A percentile compares a stretch with the other conserved stretches of the same genome.
Conservation (phyloP, 129 eudicot genomes). For the Kitagawia praeruptora region DNA sequence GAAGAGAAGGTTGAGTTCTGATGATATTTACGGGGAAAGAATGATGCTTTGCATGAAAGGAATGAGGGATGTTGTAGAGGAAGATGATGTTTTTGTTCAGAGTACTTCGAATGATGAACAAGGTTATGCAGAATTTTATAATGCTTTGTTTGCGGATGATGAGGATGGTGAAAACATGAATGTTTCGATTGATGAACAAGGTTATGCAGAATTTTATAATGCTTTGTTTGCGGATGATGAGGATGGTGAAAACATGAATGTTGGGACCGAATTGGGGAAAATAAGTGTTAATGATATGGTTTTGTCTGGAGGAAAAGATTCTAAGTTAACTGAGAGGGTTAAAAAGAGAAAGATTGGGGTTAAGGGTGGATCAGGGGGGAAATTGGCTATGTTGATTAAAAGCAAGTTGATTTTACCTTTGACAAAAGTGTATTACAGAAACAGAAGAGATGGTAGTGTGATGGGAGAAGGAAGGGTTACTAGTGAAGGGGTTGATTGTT, state of each 20-base stretch:
- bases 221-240: not conserved
- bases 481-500: slow-evolving; percentile 22
- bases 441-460: not conserved
- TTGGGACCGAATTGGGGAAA: not conserved
- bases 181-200: no score
- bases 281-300: not conserved
- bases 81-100: not conserved
- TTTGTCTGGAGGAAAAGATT: not conserved
- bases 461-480: slow-evolving; percentile 23
- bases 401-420: not conserved
- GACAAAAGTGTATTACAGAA: slow-evolving; percentile 13
- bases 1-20: not conserved
- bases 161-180: not conserved
- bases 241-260: not conserved
- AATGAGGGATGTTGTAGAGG: not conserved
- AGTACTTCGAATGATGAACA: not conserved
- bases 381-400: slow-evolving; percentile 7
- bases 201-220: not conserved
- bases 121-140: not conserved
- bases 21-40: not conserved
- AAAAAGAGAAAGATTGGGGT: not conserved
- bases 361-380: not conserved
- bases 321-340: not conserved
- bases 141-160: not conserved
- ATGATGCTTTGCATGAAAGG: not conserved